Base-by-base conservation (phyloP, 495 filamentous ascomycete species). In the Evansstolkia leycettana region DNA sequence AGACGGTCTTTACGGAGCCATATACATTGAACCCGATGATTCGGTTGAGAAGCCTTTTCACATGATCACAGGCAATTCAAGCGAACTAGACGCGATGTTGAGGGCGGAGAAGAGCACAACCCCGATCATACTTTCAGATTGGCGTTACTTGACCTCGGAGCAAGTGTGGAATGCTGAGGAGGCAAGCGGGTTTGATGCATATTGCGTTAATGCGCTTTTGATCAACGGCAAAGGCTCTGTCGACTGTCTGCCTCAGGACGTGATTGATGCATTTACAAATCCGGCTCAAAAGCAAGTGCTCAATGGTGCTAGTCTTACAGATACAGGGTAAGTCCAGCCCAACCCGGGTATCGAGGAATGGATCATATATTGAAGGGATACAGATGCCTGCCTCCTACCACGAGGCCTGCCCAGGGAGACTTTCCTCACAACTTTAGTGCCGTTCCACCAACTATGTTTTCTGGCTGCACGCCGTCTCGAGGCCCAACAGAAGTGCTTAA, bases 191-290 rank as follows among this genome's bases (percentile, higher is more conserved):
- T 40, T 65, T 13, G 65, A 72, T 36, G 23, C 54, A 33, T 42
- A 24, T 20, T 66, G 67, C 45, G 60, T 59, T 14, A 70, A 72
- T 46, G 59, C 64, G 14, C 48, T 75, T 6, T 52, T 77, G 14
- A 54, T 78, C 33, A 76, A 78, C 38, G 72, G 73, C 7, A 67
- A 69, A 44, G 73, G 72, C 3, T 59, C 54, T 3, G 57, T 67
- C 3, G 45, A 58, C 11, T 76, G 71, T 38, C 52, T 57, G 16
- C 27, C 57, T 0, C 53, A 54, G 18, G 52, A 54, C 2, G 40
- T 55, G 9, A 51, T 73, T 11, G 50, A 60, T 30, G 45, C 37
- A 7, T 38, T 57, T 7, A 58, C 59, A 1, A 62, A 52, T 10
- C 32, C 38, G 0, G 33, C 43, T 1, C 45, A 61, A 7, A 40